phyloP scores from a whole-genome alignment of 768 basidiomycete species.

The Epithele typhae region DNA sequence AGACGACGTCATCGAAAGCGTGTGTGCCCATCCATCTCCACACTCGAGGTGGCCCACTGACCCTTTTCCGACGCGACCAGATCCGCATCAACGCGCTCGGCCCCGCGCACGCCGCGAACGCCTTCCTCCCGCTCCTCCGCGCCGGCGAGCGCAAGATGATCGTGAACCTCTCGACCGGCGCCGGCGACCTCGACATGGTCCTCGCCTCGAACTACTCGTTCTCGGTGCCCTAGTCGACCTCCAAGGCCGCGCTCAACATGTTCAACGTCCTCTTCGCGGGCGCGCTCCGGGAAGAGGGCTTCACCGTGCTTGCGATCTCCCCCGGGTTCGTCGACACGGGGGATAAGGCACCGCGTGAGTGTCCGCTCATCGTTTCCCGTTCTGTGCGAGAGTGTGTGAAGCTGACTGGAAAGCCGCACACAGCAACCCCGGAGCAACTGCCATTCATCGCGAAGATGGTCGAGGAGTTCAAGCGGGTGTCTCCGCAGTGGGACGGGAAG shows the following conservation, averaged over 20 bases:
- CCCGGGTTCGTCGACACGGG: too few relatives aligned
- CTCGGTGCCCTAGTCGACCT: too few relatives aligned
- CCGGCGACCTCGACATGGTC: constrained; percentile 26
- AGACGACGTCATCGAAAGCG: constrained; percentile 18
- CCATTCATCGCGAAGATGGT: too few relatives aligned
- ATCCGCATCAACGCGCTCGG: constrained; percentile 34
- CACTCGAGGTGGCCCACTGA: background rate
- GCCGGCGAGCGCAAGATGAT: constrained; percentile 32
- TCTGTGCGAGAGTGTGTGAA: too few relatives aligned
- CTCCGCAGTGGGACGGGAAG: too few relatives aligned
- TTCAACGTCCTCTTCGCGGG: constrained; percentile 24
- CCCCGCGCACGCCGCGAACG: constrained; percentile 30
- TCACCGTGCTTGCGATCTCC: constrained; percentile 15
- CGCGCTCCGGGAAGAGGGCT: too few relatives aligned
- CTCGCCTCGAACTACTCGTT: constrained; percentile 22
- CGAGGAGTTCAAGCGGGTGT: too few relatives aligned
- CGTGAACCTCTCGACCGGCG: constrained; percentile 27
- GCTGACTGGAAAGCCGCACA: too few relatives aligned
- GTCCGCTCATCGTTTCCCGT: constrained; percentile 14
- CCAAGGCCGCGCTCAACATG: constrained; percentile 36
- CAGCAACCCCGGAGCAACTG: too few relatives aligned
- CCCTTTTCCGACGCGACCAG: constrained; percentile 7
- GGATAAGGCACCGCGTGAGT: background rate
- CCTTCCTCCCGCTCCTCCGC: constrained; percentile 35
- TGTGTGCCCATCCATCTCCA: constrained; percentile 1